A percentile compares a stretch with the other conserved stretches of the same genome.
Conservation (phyloP, 352 stramenopile species). For the Globisporangium irregulare region DNA sequence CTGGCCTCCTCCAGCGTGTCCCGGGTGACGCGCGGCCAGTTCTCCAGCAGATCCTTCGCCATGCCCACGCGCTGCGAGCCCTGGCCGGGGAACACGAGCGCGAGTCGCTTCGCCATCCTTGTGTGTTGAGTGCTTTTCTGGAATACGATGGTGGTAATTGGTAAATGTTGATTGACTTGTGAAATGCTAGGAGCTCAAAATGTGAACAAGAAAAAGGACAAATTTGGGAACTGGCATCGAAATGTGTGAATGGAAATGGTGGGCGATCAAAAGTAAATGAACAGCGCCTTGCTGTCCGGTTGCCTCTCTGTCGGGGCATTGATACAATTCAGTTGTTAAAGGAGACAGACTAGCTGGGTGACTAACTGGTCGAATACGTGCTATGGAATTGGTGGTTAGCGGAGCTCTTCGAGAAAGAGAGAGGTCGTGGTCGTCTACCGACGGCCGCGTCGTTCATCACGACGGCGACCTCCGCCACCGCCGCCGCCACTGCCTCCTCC, state of each 20-base stretch:
- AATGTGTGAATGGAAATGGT: background rate
- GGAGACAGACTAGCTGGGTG: background rate
- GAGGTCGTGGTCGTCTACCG: slow-evolving; percentile 25
- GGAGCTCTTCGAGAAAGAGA: background rate
- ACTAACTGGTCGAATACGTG: background rate
- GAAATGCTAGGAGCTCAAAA: slow-evolving; percentile 2
- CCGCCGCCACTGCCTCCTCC: slow-evolving; percentile 12
- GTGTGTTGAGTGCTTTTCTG: background rate
- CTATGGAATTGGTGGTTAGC: background rate
- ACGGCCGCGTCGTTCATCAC: slow-evolving; percentile 29
- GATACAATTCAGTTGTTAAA: slow-evolving; percentile 7
- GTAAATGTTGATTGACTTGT: background rate
- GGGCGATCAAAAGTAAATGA: background rate
- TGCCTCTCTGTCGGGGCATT: background rate
- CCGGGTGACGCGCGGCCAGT: slow-evolving; percentile 54
- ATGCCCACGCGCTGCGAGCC: slow-evolving; percentile 82
- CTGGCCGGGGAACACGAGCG: slow-evolving; percentile 83
- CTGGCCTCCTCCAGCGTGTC: slow-evolving; percentile 77
- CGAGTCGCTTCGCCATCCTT: slow-evolving; percentile 32
- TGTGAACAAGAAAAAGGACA: slow-evolving; percentile 4
- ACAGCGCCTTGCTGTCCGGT: background rate
- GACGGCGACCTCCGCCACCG: slow-evolving; percentile 25
- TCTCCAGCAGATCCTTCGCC: slow-evolving; percentile 65
- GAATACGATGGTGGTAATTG: background rate
- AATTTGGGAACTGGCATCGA: background rate